phyloP scores from a whole-genome alignment of 2,329 filamentous ascomycete genomes.

The Trichoderma sp. region DNA sequence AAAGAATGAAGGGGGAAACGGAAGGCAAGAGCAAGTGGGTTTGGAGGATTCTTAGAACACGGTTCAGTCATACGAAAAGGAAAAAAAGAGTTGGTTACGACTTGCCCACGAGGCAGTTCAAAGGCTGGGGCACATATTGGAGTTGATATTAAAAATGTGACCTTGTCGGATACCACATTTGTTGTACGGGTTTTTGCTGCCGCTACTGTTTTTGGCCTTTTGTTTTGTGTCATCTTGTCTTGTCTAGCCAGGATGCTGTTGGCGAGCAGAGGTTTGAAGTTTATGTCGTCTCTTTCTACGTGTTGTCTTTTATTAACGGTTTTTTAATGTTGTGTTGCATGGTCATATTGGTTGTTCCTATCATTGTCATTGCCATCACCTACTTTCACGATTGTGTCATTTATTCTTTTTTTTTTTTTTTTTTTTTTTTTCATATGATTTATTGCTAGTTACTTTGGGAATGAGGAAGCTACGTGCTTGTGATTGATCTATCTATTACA shows the following conservation, averaged over 20 bases:
- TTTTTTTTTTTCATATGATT: no score
- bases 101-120: neutral
- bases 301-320: neutral
- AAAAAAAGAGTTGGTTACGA: neutral
- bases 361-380: neutral
- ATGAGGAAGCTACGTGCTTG: neutral
- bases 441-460: neutral
- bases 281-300: neutral
- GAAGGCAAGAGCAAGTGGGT: neutral
- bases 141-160: constrained; percentile 21
- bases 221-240: no score
- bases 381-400: neutral
- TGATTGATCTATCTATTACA: neutral
- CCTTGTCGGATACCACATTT: constrained; percentile 34
- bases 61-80: neutral
- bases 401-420: neutral
- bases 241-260: neutral
- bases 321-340: neutral
- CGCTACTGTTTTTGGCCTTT: neutral
- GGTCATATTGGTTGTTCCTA: neutral
- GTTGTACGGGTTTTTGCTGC: constrained; percentile 27
- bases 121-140: constrained; percentile 20
- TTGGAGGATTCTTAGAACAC: neutral
- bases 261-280: neutral
- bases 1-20: neutral